Percentiles rank a stretch among this genome's conserved stretches.
phyloP scores from a whole-genome alignment of 2,329 filamentous ascomycete species.

The Xylariaceae sp. region DNA sequence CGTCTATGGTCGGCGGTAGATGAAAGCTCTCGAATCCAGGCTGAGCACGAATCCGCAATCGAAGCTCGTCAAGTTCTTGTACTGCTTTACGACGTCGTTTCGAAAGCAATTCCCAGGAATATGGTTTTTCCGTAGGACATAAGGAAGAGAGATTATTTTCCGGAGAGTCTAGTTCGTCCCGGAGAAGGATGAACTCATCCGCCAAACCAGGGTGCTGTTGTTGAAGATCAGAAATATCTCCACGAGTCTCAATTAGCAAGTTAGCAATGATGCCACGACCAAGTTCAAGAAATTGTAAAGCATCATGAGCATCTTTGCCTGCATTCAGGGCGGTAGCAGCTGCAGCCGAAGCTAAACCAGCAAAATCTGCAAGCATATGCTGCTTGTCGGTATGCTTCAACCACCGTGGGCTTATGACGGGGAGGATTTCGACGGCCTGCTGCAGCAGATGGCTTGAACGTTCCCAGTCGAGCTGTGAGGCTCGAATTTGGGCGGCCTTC shows the following conservation, averaged over 20 bases:
- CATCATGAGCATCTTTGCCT: conserved; percentile 9
- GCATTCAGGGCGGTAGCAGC: conserved; percentile 22
- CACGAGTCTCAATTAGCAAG: conserved; percentile 23
- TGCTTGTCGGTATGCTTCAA: too few relatives aligned
- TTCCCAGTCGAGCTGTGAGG: too few relatives aligned
- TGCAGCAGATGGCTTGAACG: too few relatives aligned
- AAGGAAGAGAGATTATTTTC: not conserved
- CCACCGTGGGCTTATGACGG: too few relatives aligned
- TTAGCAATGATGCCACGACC: conserved; percentile 29
- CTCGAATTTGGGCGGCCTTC: too few relatives aligned
- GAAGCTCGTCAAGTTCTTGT: conserved; percentile 7
- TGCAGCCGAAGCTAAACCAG: conserved; percentile 23
- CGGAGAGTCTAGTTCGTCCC: too few relatives aligned
- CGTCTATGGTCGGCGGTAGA: not conserved
- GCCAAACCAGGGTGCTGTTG: too few relatives aligned
- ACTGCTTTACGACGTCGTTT: conserved; percentile 15
- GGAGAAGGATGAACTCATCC: too few relatives aligned
- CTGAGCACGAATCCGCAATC: conserved; percentile 11
- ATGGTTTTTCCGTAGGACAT: not conserved
- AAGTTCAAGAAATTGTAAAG: conserved; percentile 28
- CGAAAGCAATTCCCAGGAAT: conserved; percentile 2
- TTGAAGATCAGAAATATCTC: conserved; percentile 20
- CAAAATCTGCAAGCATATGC: conserved; percentile 13
- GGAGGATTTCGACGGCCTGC: too few relatives aligned
- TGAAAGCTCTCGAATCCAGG: conserved; percentile 16